These are phyloP conservation scores for Claviceps quebecensis DNA, from an alignment of 2,329 filamentous ascomycete genomes.

Conservation along the genomic window DNA sequence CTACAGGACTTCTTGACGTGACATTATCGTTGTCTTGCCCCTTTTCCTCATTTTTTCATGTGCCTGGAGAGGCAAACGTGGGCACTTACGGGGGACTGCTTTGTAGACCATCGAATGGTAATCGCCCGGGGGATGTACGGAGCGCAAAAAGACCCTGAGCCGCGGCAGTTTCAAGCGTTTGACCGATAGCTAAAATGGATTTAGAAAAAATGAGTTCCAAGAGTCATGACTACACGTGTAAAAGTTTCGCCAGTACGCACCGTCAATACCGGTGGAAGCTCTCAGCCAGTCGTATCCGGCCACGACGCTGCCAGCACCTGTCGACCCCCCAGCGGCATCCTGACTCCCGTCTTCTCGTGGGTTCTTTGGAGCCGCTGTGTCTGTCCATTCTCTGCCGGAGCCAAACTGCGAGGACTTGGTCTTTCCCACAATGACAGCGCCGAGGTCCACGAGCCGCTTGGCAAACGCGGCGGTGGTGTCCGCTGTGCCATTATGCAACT, in stretches of 20 bases:
- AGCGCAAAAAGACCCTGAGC: conserved; percentile 19
- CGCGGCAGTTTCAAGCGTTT: conserved; percentile 9
- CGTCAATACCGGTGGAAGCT: conserved; percentile 21
- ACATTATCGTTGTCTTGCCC: no score
- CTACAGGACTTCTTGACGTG: no score
- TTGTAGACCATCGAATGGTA: conserved; percentile 7
- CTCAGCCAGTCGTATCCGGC: conserved; percentile 29
- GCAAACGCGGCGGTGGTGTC: conserved; percentile 34
- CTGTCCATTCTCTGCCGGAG: conserved; percentile 27
- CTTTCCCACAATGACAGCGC: conserved; percentile 42
- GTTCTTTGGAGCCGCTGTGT: conserved; percentile 27
- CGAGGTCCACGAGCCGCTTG: conserved; percentile 42
- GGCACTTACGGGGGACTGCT: conserved; percentile 12
- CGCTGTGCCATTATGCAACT: conserved; percentile 31
- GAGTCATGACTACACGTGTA: no score
- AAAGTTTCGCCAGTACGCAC: conserved; percentile 12
- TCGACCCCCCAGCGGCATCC: conserved; percentile 18
- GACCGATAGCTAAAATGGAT: conserved; percentile 8
- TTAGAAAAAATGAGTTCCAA: no score
- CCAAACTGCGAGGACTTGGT: conserved; percentile 36
- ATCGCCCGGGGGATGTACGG: conserved; percentile 8
- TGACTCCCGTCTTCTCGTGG: conserved; percentile 34
- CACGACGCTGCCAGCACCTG: conserved; percentile 24
- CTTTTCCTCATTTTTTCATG: not conserved
- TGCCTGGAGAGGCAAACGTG: not conserved